Evolutionary conservation across 305 asterid genomes (phyloP).

Genomic region (Salvia sclarea): DNA sequence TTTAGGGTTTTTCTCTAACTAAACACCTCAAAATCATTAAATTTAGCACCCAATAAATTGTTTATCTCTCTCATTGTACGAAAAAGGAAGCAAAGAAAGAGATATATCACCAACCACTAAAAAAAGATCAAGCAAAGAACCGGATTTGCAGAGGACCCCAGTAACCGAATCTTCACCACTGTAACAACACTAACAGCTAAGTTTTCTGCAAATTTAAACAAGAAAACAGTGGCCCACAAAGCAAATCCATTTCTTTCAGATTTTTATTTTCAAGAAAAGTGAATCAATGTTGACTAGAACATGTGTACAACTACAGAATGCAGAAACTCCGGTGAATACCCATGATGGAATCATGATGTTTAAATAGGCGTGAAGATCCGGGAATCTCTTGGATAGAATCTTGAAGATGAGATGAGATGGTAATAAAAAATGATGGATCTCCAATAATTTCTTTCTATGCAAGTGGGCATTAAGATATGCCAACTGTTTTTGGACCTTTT

Average conservation of each 20-base stretch:
- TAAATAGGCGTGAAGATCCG: constrained; percentile 5
- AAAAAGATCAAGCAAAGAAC: neutral
- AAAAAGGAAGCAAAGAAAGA: neutral
- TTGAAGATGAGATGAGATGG: neutral
- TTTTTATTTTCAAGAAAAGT: neutral
- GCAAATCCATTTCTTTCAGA: neutral
- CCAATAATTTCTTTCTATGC: too few relatives aligned
- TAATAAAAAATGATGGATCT: neutral
- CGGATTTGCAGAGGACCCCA: constrained; percentile 15
- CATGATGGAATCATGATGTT: neutral
- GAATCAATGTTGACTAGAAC: neutral
- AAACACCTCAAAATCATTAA: constrained; percentile 3
- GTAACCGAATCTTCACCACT: constrained; percentile 10
- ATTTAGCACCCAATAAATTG: neutral
- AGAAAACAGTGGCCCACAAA: neutral
- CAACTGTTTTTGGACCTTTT: constrained; percentile 1
- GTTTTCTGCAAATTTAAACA: neutral
- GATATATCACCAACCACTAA: constrained; percentile 20
- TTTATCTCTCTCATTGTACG: neutral
- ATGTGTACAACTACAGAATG: neutral
- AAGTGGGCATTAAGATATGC: too few relatives aligned
- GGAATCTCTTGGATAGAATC: constrained; percentile 35
- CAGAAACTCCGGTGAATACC: neutral
- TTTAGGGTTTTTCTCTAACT: neutral
- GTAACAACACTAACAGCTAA: neutral